Conservation (phyloP, 495 filamentous ascomycete species). For the Durotheca rogersii region DNA sequence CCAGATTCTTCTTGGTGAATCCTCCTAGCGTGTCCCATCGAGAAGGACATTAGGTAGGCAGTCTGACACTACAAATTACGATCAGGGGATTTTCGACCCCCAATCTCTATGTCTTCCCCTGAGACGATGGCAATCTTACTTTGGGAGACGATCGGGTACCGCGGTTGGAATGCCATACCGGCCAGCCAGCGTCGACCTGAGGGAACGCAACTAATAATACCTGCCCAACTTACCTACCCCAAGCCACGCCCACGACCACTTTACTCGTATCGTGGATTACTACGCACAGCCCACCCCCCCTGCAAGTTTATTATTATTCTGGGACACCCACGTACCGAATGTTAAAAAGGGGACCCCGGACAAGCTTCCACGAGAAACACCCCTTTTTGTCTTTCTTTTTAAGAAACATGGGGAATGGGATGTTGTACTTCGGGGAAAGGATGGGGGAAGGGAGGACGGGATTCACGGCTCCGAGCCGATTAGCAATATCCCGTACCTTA, state of each 20-base stretch:
- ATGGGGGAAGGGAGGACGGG: constrained; percentile 1
- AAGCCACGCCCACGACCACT: constrained; percentile 3
- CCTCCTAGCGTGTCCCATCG: background rate
- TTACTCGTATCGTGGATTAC: constrained; percentile 24
- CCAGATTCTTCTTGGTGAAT: constrained; percentile 18
- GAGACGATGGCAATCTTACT: constrained; percentile 1
- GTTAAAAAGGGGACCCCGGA: constrained; percentile 4
- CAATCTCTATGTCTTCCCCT: background rate
- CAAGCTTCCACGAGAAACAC: too few species aligned
- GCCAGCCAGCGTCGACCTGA: too few species aligned
- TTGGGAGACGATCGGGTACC: background rate
- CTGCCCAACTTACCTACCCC: too few species aligned
- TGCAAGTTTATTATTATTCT: constrained; percentile 2
- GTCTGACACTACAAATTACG: constrained; percentile 6
- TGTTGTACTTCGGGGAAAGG: constrained; percentile 12
- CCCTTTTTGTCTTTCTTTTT: too few species aligned
- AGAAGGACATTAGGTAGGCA: too few species aligned
- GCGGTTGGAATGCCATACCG: background rate
- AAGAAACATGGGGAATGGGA: constrained; percentile 12
- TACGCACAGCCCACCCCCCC: constrained; percentile 22
- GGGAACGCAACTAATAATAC: constrained; percentile 25
- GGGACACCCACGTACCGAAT: constrained; percentile 24
- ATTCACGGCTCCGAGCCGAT: constrained; percentile 26
- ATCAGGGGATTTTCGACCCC: background rate
- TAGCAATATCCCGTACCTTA: background rate